A percentile compares a stretch with the other conserved stretches of the same genome.
Conservation (phyloP, 164 flowering plant genomes). For the Sedum album region DNA sequence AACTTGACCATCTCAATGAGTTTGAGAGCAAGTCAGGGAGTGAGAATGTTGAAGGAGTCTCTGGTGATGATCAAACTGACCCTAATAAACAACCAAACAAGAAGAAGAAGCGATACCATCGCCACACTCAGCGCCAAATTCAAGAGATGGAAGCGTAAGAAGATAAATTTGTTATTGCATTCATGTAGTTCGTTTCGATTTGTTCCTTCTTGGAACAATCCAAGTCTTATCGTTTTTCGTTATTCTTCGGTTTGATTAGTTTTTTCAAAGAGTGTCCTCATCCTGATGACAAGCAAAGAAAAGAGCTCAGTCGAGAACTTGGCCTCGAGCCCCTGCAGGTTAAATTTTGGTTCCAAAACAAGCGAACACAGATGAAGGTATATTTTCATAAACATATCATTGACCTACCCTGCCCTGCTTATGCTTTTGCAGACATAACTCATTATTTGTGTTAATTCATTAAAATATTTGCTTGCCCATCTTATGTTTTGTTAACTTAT, state of each 20-base stretch:
- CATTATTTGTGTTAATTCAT: too few species aligned
- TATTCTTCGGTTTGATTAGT: constrained; percentile 13
- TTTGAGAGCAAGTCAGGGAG: constrained; percentile 78
- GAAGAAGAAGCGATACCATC: constrained; percentile 60
- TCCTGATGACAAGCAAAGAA: constrained; percentile 88
- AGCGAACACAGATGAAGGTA: constrained; percentile 93
- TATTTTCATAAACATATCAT: not conserved
- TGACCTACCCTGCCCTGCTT: not conserved
- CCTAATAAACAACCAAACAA: constrained; percentile 40
- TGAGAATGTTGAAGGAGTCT: constrained; percentile 58
- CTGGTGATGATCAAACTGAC: constrained; percentile 57
- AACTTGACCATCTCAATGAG: constrained; percentile 37
- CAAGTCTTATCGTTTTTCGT: not conserved
- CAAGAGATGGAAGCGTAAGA: constrained; percentile 64
- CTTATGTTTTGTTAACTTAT: not conserved
- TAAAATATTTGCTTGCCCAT: not conserved
- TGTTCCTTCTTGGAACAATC: not conserved
- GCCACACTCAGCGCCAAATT: constrained; percentile 56
- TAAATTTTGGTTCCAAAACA: constrained; percentile 94
- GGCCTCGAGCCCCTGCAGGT: constrained; percentile 77
- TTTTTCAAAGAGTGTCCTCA: constrained; percentile 91
- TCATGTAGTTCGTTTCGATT: not conserved
- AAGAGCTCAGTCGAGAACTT: constrained; percentile 61
- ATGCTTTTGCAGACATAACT: not conserved
- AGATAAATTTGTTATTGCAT: not conserved